A percentile compares a stretch with the other conserved stretches of the same genome.
Evolutionary conservation across 73 alveolate species (phyloP).

Genomic region (Paramecium sexaurelia): DNA sequence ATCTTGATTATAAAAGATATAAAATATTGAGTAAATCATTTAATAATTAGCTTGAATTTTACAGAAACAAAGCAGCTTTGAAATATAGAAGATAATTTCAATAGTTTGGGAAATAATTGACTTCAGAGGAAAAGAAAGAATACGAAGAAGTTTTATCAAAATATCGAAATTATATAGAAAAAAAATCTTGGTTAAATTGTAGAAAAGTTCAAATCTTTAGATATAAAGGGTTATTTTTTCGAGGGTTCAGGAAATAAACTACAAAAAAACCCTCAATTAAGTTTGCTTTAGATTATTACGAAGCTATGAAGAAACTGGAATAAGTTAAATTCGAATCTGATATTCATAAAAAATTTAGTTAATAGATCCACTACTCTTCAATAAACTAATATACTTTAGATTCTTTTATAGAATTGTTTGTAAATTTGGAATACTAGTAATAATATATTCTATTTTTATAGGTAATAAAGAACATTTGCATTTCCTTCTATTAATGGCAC

Average conservation of each 20-base stretch:
- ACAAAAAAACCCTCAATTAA: background rate
- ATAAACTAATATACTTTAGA: background rate
- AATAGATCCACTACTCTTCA: background rate
- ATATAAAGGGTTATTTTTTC: background rate
- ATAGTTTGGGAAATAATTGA: background rate
- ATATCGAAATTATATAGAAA: background rate
- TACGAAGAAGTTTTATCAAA: background rate
- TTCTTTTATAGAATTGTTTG: background rate
- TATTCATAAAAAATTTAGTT: background rate
- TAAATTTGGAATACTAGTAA: background rate
- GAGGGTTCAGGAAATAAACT: conserved; percentile 20
- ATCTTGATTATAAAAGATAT: conserved; percentile 3
- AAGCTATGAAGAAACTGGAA: background rate
- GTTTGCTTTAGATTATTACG: background rate
- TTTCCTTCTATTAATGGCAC: background rate
- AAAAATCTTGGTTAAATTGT: conserved; percentile 17
- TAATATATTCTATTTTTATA: background rate
- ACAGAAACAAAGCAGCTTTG: background rate
- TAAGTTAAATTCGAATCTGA: background rate
- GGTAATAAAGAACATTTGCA: background rate
- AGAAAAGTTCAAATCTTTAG: conserved; percentile 10
- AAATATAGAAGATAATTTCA: conserved; percentile 3
- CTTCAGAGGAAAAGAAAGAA: background rate
- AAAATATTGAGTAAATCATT: background rate
- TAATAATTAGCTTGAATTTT: background rate